These are phyloP conservation scores for Angomonas deanei DNA, from an alignment of 208 protist genomes.

Conservation along the genomic window DNA sequence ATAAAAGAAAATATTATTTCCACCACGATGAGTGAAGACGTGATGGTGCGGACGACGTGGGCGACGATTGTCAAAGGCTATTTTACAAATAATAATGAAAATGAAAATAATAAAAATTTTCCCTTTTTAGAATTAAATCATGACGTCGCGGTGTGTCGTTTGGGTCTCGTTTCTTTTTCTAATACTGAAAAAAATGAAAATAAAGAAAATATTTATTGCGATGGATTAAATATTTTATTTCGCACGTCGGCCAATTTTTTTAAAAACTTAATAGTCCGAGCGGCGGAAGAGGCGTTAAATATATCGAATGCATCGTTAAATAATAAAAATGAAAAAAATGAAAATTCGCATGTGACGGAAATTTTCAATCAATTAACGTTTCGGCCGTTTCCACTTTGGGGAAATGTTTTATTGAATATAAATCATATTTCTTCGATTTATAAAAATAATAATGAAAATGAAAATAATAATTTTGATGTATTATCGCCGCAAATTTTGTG, in stretches of 20 bases:
- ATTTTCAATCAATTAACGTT: not conserved
- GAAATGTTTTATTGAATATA: not conserved
- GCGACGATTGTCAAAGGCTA: slow-evolving; percentile 59
- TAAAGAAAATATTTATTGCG: not conserved
- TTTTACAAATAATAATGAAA: slow-evolving; percentile 26
- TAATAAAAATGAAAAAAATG: too few species aligned
- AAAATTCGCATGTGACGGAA: too few species aligned
- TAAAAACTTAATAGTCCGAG: too few species aligned
- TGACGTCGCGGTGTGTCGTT: not conserved
- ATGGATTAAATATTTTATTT: not conserved
- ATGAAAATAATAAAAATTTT: slow-evolving; percentile 8
- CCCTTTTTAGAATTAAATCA: not conserved
- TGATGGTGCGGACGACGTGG: slow-evolving; percentile 70
- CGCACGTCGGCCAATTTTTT: not conserved
- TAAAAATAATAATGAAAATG: not conserved
- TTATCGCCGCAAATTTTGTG: not conserved
- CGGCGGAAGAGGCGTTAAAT: too few species aligned
- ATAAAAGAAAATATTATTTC: slow-evolving; percentile 67
- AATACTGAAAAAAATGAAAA: not conserved
- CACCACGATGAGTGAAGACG: slow-evolving; percentile 68
- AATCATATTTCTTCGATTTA: not conserved
- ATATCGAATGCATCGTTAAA: too few species aligned
- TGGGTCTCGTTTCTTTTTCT: not conserved
- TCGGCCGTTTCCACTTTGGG: not conserved
- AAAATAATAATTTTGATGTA: not conserved